Base-by-base conservation (phyloP, 2,329 filamentous ascomycete genomes). In the Cladosporium sp. region DNA sequence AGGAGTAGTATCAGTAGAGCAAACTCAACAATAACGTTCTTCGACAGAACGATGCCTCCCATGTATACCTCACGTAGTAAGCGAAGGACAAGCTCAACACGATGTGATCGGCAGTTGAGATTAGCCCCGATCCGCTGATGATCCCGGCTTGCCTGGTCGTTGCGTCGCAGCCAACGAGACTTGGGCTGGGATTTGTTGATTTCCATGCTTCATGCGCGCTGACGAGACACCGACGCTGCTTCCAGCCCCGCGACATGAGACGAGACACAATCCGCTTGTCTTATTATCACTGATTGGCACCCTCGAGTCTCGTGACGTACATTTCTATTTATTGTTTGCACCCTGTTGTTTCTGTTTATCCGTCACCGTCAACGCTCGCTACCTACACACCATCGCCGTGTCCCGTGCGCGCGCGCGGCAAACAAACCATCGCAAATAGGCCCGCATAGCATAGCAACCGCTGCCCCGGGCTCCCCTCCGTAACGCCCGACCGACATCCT, bases 381-480 rank as follows among this genome's bases (percentile, higher is more conserved):
- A 29, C 28, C 50, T 28, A 33, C 50, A 28, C 28, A 6, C 28
- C 28, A 16, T 14, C 28, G 10, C 14, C 50, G 26, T 26, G 26
- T 26, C 18, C 26, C 29, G 52, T 7, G 28, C 50, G 40, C 12
- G 40, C 40, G 14, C 23, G 50, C 55, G 21, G 56, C 56, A 59
- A 46, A 59, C 56, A 59, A 55, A 57, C 14, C 56, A 46, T 29
- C 21, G 33, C 31, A 28, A 35, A 28, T 40, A 12, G 33, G n/a
- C 18, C 55, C n/a, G 59, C 46, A 31, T 31, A 18, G 50, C 58
- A 61, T 35, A 35, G 33, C 33, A 35, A 35, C 33, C 33, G 56
- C 61, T 50, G 61, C 35, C 18, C 10, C 61, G 35, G 61, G 46
- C 46, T 56, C 50, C 50, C 61, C 49, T 56, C 61, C 61, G 61